These are phyloP conservation scores for Nitzschia inconspicua DNA, from an alignment of 108 stramenopile genomes.

Conservation along the genomic window DNA sequence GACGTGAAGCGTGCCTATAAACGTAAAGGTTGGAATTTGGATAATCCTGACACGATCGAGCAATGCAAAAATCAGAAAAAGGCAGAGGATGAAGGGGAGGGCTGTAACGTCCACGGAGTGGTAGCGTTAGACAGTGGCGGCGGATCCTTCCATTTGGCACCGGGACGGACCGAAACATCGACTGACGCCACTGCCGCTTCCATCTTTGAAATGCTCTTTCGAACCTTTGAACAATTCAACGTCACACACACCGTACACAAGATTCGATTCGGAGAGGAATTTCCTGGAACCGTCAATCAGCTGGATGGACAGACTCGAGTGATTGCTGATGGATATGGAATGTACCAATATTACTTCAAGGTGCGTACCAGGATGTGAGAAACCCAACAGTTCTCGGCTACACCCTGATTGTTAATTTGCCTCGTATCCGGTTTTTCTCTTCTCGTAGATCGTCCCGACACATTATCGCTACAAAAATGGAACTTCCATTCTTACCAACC, in stretches of 20 bases:
- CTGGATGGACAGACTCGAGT: conserved; percentile 65
- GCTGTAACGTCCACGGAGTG: conserved; percentile 89
- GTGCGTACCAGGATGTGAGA: conserved; percentile 25
- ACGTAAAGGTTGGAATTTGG: conserved; percentile 83
- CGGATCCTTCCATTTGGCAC: conserved; percentile 96
- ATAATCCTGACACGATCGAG: conserved; percentile 37
- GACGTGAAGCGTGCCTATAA: conserved; percentile 92
- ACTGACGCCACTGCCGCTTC: neutral
- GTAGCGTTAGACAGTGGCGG: conserved; percentile 83
- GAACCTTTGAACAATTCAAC: conserved; percentile 86
- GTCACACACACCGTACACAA: conserved; percentile 90
- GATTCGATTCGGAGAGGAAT: conserved; percentile 79
- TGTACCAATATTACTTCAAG: conserved; percentile 95
- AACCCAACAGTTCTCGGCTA: neutral
- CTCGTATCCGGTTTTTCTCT: conserved; percentile 1
- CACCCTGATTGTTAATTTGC: neutral
- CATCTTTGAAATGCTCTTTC: conserved; percentile 13
- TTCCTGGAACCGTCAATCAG: conserved; percentile 66
- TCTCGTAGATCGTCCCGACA: conserved; percentile 92
- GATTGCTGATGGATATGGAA: conserved; percentile 77
- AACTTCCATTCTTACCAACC: conserved; percentile 79
- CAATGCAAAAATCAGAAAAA: conserved; percentile 55
- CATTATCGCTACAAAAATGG: conserved; percentile 76
- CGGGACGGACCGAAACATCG: conserved; percentile 56
- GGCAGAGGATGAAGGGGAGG: conserved; percentile 63